Percentiles rank a stretch among this genome's conserved stretches.
Evolutionary conservation across 2,329 filamentous ascomycete species (phyloP).

Genomic region (Dothideomycetidae sp.): DNA sequence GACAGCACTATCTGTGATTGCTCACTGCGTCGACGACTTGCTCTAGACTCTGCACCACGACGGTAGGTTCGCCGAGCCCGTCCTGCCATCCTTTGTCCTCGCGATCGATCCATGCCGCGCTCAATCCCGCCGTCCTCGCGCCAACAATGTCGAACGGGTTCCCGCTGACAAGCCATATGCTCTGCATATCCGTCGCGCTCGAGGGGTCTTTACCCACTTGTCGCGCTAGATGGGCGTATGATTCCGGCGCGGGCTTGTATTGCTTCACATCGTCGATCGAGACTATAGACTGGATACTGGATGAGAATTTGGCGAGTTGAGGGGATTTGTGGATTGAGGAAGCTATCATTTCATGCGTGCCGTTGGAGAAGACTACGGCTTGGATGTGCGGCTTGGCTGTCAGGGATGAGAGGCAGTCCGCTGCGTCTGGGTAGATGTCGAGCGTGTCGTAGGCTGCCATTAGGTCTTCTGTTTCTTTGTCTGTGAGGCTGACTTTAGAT

Average conservation of each 20-base stretch:
- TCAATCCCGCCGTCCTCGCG: conserved; percentile 45
- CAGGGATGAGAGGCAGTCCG: conserved; percentile 38
- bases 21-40: conserved; percentile 35
- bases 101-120: conserved; percentile 54
- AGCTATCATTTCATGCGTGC: conserved; percentile 47
- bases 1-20: too few relatives aligned
- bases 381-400: conserved; percentile 29
- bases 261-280: conserved; percentile 45
- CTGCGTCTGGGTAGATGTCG: conserved; percentile 50
- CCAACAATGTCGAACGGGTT: conserved; percentile 64
- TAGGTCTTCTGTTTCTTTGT: conserved; percentile 33
- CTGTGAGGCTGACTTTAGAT: conserved; percentile 32
- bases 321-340: conserved; percentile 45
- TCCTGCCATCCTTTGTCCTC: conserved; percentile 51
- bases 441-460: conserved; percentile 53
- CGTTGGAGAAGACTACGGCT: conserved; percentile 57
- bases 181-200: conserved; percentile 27
- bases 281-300: conserved; percentile 41
- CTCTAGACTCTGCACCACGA: conserved; percentile 42
- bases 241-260: conserved; percentile 51
- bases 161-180: conserved; percentile 53
- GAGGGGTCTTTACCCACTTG: conserved; percentile 32
- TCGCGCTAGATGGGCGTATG: conserved; percentile 46
- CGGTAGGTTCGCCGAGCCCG: conserved; percentile 39
- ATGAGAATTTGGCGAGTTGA: conserved; percentile 36